Percentiles rank a stretch among this genome's conserved stretches.
These are phyloP conservation scores for Cladosporium sp. DNA, from an alignment of 2,329 filamentous ascomycete species.

Conservation along the genomic window DNA sequence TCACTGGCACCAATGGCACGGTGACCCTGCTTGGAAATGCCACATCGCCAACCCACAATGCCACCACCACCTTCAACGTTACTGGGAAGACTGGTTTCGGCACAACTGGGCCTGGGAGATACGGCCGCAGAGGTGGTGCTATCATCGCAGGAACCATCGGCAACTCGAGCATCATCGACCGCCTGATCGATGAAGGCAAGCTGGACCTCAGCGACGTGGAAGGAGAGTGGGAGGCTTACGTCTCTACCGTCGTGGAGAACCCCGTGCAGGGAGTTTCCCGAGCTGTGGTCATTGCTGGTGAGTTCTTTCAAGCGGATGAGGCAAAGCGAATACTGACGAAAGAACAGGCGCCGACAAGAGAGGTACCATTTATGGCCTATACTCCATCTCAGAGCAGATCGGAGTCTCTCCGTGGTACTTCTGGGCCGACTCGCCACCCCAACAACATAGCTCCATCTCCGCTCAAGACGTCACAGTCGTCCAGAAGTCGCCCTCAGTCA, in stretches of 20 bases:
- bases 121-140: conserved; percentile 34
- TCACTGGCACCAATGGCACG: conserved; percentile 62
- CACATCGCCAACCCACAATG: conserved; percentile 37
- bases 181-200: conserved; percentile 51
- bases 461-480: conserved; percentile 51
- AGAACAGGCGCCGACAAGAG: conserved; percentile 55
- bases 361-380: conserved; percentile 66
- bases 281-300: conserved; percentile 62
- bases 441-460: conserved; percentile 52
- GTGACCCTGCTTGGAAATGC: conserved; percentile 39
- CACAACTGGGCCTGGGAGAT: neutral
- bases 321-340: neutral
- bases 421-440: conserved; percentile 60
- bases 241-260: conserved; percentile 54
- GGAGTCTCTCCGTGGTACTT: conserved; percentile 69
- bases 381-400: conserved; percentile 69
- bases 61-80: conserved; percentile 40
- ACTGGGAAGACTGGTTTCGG: conserved; percentile 37
- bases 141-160: conserved; percentile 68
- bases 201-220: conserved; percentile 55
- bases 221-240: conserved; percentile 68
- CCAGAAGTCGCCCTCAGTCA: conserved; percentile 58
- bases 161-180: conserved; percentile 58
- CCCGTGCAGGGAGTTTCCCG: conserved; percentile 54
- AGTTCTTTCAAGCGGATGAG: conserved; percentile 2